phyloP scores from a whole-genome alignment of 2,329 filamentous ascomycete species.

The Apiospora rasikravindrae region DNA sequence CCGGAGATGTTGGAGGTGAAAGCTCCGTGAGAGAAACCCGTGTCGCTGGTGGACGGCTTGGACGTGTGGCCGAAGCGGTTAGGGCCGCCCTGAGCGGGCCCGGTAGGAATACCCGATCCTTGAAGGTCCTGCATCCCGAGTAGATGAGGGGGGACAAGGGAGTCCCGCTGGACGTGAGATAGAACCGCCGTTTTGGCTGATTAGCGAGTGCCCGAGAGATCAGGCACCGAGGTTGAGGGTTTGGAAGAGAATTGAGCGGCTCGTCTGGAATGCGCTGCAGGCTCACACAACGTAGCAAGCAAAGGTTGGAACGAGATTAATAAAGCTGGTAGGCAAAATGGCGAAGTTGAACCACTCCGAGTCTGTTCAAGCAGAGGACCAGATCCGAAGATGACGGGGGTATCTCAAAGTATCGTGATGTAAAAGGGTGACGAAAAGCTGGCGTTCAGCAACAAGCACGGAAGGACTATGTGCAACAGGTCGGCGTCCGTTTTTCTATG shows the following conservation, averaged over 20 bases:
- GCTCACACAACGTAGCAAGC: conserved; percentile 18
- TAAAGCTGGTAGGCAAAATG: conserved; percentile 19
- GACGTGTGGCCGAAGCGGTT: conserved; percentile 75
- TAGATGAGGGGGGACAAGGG: conserved; percentile 83
- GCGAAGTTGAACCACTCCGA: conserved; percentile 19
- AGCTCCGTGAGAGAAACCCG: conserved; percentile 90
- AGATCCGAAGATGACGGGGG: conserved; percentile 19
- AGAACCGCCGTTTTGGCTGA: conserved; percentile 81
- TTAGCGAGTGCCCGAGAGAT: conserved; percentile 59
- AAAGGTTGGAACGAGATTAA: conserved; percentile 16
- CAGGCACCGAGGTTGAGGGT: conserved; percentile 42
- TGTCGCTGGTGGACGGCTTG: conserved; percentile 83
- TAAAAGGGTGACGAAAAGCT: conserved; percentile 15
- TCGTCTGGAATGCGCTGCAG: conserved; percentile 17
- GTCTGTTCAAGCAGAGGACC: conserved; percentile 20
- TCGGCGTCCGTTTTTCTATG: conserved; percentile 3
- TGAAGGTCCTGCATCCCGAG: conserved; percentile 88
- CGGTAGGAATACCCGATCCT: conserved; percentile 63
- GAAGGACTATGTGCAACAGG: conserved; percentile 19
- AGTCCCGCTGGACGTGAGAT: conserved; percentile 80
- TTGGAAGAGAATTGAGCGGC: conserved; percentile 23
- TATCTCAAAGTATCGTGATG: conserved; percentile 11
- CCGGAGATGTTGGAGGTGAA: conserved; percentile 86
- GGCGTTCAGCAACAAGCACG: conserved; percentile 10
- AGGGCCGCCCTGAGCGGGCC: conserved; percentile 57